Conservation (phyloP, 345 rosid species). For the Populus alba region DNA sequence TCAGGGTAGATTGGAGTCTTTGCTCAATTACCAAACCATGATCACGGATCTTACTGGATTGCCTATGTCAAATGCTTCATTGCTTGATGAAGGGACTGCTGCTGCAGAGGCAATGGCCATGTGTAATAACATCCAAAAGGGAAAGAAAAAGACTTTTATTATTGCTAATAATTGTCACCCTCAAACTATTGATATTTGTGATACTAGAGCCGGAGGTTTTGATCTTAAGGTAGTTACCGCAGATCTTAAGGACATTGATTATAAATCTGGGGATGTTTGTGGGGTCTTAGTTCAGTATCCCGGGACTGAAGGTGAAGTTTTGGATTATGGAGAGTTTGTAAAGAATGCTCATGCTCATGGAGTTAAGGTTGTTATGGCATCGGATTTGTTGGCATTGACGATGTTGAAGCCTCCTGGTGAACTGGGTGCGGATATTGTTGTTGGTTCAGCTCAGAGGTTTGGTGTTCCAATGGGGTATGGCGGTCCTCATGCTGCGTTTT, state of each 20-base stretch:
- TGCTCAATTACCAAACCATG: slow-evolving; percentile 87
- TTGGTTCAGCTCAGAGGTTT: slow-evolving; percentile 95
- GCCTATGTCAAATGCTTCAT: slow-evolving; percentile 93
- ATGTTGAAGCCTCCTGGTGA: slow-evolving; percentile 97
- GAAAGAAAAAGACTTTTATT: slow-evolving; percentile 88
- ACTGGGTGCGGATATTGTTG: slow-evolving; percentile 85
- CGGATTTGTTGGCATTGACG: slow-evolving; percentile 89
- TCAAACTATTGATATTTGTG: slow-evolving; percentile 89
- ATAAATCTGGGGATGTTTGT: slow-evolving; percentile 78
- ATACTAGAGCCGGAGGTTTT: slow-evolving; percentile 90
- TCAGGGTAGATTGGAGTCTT: slow-evolving; percentile 85
- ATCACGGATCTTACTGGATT: slow-evolving; percentile 86
- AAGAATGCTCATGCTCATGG: slow-evolving; percentile 89
- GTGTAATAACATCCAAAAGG: slow-evolving; percentile 88
- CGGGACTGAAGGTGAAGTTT: slow-evolving; percentile 86
- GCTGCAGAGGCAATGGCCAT: slow-evolving; percentile 99
- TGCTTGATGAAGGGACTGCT: slow-evolving; percentile 95
- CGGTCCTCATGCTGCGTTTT: slow-evolving; percentile 96
- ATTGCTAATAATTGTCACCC: slow-evolving; percentile 88
- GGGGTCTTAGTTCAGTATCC: slow-evolving; percentile 98
- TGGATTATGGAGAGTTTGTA: slow-evolving; percentile 81
- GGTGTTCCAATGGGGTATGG: slow-evolving; percentile 99
- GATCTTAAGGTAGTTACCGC: slow-evolving; percentile 62
- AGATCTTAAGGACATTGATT: slow-evolving; percentile 81
- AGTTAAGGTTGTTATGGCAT: slow-evolving; percentile 94